Evolutionary conservation across 169 alveolate species (phyloP).

Genomic region (Besnoitia besnoiti): DNA sequence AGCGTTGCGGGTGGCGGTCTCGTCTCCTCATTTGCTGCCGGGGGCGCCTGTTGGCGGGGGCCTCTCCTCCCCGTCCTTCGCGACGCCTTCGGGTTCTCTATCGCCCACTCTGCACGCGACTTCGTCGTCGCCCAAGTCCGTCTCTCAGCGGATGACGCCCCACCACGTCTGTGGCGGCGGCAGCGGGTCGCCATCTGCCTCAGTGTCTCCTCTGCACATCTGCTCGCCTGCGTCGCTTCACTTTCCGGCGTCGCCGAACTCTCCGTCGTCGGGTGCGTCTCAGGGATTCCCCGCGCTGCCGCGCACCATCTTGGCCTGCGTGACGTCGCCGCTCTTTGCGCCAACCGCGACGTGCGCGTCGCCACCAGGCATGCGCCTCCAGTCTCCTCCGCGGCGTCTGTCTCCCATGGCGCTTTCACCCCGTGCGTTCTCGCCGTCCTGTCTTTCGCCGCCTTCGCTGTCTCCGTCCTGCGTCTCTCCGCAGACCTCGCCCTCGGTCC

Average conservation of each 20-base stretch:
- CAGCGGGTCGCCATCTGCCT: background rate
- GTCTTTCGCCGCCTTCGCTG: background rate
- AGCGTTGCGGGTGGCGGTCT: no score
- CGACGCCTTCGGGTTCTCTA: background rate
- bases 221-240: background rate
- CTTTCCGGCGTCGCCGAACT: background rate
- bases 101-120: background rate
- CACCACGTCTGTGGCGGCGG: background rate
- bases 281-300: background rate
- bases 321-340: background rate
- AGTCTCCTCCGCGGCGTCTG: background rate
- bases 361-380: background rate
- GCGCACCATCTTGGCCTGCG: background rate
- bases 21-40: background rate
- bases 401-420: slow-evolving; percentile 6
- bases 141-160: background rate
- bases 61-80: background rate
- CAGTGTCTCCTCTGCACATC: background rate
- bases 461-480: background rate
- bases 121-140: background rate
- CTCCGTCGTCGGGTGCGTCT: background rate
- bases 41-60: background rate
- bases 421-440: background rate
- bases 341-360: background rate
- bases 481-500: background rate